Evolutionary conservation across 352 stramenopile genomes (phyloP), one percentile per base, ranked within the genome.

Genomic region (Phytophthora europaea): DNA sequence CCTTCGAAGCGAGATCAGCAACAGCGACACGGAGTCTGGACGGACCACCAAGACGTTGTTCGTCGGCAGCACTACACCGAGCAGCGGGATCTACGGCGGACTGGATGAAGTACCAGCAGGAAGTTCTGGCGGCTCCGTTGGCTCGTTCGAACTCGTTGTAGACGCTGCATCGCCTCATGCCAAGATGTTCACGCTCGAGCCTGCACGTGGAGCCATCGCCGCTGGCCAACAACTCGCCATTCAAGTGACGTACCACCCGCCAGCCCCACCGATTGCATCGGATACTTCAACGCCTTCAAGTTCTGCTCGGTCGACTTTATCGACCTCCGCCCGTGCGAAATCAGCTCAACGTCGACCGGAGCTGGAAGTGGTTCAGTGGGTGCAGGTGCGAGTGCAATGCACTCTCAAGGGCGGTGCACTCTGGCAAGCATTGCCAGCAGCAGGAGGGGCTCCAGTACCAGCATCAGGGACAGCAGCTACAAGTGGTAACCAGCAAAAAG

Each of bases 151-250:
- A 61, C 67, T 97, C 6, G 60, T 61, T 16, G 51, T 95, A 5
- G 84, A 95, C 10, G 73, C 78, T 12, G 77, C 80, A n/a, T 76
- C 80, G 2, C 75, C 81, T 26, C 78, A 92, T 40, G 70, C 72
- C 6, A 91, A 91, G 65, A 58, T 91, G 34, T 97, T 97, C 57
- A 73, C 74, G 7, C 13, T 94, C 13, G 83, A 94, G 45, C 90
- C 89, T 6, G 71, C 87, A 38, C 94, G 94, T 45, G 90, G 92
- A 0, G 62, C 73, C 0, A 51, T 96, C 20, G 69, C 57, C 23
- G 63, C 80, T n/a, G 86, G 81, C 0, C 83, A 93, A 59, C 83
- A 94, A 54, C 26, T 88, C 9, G 72, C 70, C 0, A 68, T 97
- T 18, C 71, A 85, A 15, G 72, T 96, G 6, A 87, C 71, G 28